phyloP scores from a whole-genome alignment of 306 rosid genomes.

The Cicer pinnatifidum region DNA sequence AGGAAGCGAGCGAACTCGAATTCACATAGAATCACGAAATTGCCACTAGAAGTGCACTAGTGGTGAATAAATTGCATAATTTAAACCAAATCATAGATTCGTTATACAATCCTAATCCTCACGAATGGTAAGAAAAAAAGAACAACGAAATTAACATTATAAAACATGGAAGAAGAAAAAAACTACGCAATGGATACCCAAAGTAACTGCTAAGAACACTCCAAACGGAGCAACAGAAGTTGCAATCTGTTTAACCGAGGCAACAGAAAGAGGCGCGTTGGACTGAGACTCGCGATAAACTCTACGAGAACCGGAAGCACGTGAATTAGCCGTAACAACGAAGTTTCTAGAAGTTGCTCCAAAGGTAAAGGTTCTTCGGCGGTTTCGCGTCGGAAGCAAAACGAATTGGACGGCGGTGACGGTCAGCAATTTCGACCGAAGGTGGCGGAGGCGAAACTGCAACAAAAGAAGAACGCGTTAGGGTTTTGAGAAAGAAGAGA shows the following conservation, averaged over 20 bases:
- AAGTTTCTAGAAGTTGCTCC: constrained; percentile 43
- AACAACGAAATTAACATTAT: background rate
- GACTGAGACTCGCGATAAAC: constrained; percentile 76
- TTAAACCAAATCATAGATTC: background rate
- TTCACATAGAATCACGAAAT: background rate
- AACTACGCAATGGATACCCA: constrained; percentile 57
- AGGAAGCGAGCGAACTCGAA: background rate
- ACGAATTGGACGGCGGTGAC: constrained; percentile 38
- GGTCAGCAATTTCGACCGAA: constrained; percentile 41
- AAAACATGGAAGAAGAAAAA: background rate
- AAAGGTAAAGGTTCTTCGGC: constrained; percentile 37
- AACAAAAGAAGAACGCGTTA: constrained; percentile 38
- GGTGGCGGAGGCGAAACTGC: constrained; percentile 46
- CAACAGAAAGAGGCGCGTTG: constrained; percentile 52
- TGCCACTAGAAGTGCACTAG: background rate
- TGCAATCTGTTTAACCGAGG: constrained; percentile 69
- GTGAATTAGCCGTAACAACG: constrained; percentile 61
- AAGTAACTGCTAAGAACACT: constrained; percentile 61
- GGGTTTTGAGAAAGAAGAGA: constrained; percentile 21
- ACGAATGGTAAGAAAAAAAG: background rate
- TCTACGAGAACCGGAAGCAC: constrained; percentile 60
- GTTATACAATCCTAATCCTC: background rate
- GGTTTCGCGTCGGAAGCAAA: constrained; percentile 38
- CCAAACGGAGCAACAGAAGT: constrained; percentile 70
- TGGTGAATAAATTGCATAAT: background rate